A percentile compares a stretch with the other conserved stretches of the same genome.
phyloP scores from a whole-genome alignment of 176 grass and related monocot genomes.

The Oryza coarctata region DNA sequence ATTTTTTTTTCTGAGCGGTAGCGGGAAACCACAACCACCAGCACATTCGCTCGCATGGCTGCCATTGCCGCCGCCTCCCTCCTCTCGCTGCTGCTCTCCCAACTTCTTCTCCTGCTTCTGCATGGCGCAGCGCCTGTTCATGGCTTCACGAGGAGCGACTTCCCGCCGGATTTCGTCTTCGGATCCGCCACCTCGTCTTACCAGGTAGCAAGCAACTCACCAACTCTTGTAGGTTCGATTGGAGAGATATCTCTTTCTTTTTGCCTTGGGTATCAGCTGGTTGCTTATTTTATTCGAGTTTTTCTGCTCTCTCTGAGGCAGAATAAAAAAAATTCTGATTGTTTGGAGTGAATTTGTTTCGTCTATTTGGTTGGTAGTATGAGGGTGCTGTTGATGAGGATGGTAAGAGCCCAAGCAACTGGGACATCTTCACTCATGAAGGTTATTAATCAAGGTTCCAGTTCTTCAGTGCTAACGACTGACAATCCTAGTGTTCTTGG shows the following conservation, averaged over 20 bases:
- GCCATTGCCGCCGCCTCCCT: background rate
- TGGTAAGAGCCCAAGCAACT: constrained; percentile 36
- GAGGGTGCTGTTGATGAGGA: constrained; percentile 26
- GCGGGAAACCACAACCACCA: background rate
- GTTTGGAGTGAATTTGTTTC: background rate
- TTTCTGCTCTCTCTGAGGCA: background rate
- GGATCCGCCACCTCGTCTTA: constrained; percentile 36
- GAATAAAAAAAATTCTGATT: background rate
- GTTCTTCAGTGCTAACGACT: too few relatives aligned
- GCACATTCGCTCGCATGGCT: background rate
- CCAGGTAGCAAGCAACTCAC: background rate
- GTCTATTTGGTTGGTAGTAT: background rate
- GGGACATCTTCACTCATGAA: constrained; percentile 30
- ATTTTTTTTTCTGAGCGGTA: too few relatives aligned
- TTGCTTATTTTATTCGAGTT: background rate
- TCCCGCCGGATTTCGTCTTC: constrained; percentile 38
- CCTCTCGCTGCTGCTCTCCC: background rate
- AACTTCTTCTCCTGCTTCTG: background rate
- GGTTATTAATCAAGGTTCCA: background rate
- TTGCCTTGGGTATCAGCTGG: background rate
- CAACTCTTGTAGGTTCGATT: background rate
- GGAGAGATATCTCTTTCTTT: background rate
- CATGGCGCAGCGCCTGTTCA: background rate
- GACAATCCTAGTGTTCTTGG: too few relatives aligned
- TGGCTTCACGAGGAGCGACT: constrained; percentile 18